A percentile compares a stretch with the other conserved stretches of the same genome.
phyloP scores from a whole-genome alignment of 176 grass and related monocot genomes.

The Zizania latifolia region DNA sequence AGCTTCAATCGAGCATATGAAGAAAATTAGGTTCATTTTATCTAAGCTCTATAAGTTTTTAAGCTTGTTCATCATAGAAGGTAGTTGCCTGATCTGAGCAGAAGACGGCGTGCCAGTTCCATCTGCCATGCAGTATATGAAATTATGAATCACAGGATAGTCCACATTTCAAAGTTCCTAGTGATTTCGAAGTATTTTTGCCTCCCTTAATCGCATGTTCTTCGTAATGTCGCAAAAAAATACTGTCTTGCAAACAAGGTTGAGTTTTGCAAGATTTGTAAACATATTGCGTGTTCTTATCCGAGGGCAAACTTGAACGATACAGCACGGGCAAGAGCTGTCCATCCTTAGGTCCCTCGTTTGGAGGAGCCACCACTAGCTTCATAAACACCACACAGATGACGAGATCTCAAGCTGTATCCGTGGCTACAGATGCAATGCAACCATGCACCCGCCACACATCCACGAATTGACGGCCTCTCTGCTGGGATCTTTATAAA shows the following conservation, averaged over 20 bases:
- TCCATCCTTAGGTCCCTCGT: slow-evolving; percentile 60
- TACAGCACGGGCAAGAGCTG: slow-evolving; percentile 34
- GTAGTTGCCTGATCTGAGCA: too few species aligned
- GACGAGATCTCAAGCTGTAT: neutral
- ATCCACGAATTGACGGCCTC: slow-evolving; percentile 42
- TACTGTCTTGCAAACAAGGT: neutral
- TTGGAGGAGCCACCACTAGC: neutral
- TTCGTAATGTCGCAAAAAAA: slow-evolving; percentile 9
- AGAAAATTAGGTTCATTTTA: too few species aligned
- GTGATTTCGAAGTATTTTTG: too few species aligned
- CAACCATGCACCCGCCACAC: slow-evolving; percentile 28
- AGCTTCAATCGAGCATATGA: too few species aligned
- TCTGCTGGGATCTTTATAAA: slow-evolving; percentile 59
- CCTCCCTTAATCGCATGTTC: neutral
- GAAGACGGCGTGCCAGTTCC: too few species aligned
- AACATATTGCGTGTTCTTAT: neutral
- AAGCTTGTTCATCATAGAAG: too few species aligned
- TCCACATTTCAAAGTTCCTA: too few species aligned
- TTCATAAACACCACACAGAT: too few species aligned
- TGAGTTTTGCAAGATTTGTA: neutral
- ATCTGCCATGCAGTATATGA: too few species aligned
- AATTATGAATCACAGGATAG: too few species aligned
- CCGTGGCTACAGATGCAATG: slow-evolving; percentile 40
- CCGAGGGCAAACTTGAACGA: slow-evolving; percentile 54
- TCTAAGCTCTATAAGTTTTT: too few species aligned